Evolutionary conservation across 2,329 filamentous ascomycete genomes (phyloP).

Genomic region (Knoxdaviesia proteae): DNA sequence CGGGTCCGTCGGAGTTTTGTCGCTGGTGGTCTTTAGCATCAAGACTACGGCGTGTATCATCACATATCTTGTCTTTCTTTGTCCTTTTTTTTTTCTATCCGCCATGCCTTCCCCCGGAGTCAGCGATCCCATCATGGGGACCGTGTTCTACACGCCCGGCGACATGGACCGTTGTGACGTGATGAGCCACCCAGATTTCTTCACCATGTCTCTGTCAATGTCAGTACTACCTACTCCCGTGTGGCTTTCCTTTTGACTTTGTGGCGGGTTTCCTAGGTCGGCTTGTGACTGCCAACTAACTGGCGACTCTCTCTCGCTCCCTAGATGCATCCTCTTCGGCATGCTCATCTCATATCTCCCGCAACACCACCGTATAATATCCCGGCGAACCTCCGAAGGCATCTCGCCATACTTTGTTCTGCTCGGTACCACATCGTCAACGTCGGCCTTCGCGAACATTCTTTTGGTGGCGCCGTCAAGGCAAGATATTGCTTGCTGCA

Average conservation of each 20-base stretch:
- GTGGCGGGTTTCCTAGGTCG: background rate
- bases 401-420: slow-evolving; percentile 92
- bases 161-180: slow-evolving; percentile 4
- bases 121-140: background rate
- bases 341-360: slow-evolving; percentile 87
- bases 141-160: background rate
- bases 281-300: background rate
- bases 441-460: slow-evolving; percentile 80
- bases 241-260: too few species aligned
- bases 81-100: background rate
- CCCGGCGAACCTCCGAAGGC: slow-evolving; percentile 68
- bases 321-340: slow-evolving; percentile 57
- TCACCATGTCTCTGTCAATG: slow-evolving; percentile 5
- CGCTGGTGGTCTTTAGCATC: too few species aligned
- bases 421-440: slow-evolving; percentile 78
- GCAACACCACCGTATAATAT: slow-evolving; percentile 82
- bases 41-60: too few species aligned
- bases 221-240: slow-evolving; percentile 1
- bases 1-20: too few species aligned
- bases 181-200: slow-evolving; percentile 5
- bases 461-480: slow-evolving; percentile 68
- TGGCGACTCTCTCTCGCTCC: background rate
- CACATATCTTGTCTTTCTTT: background rate
- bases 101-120: background rate
- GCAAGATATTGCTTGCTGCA: slow-evolving; percentile 70